Evolutionary conservation across 495 filamentous ascomycete species (phyloP).

Genomic region (Antarctomyces pellizariae): DNA sequence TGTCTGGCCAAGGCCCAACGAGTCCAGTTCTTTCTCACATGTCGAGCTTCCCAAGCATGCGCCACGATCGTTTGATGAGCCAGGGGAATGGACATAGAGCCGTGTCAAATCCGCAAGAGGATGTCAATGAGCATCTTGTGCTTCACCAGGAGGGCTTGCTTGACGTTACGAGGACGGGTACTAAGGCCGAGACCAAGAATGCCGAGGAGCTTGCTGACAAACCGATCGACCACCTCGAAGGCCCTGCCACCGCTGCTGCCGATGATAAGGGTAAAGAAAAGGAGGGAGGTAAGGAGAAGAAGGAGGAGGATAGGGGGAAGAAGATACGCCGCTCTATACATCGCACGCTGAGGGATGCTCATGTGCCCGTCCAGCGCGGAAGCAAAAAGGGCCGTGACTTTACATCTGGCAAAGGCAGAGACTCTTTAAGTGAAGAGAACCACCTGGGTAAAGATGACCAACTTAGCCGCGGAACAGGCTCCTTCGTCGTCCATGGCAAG

Average conservation of each 20-base stretch:
- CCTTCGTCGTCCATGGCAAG: conserved; percentile 92
- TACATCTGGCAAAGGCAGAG: conserved; percentile 30
- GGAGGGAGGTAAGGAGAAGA: conserved; percentile 14
- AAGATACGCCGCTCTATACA: conserved; percentile 79
- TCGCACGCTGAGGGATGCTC: conserved; percentile 69
- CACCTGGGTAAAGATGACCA: conserved; percentile 32
- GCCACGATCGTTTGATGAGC: no score
- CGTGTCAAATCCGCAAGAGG: conserved; percentile 10
- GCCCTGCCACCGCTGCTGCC: conserved; percentile 10
- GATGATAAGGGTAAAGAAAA: conserved; percentile 14
- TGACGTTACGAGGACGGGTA: conserved; percentile 6
- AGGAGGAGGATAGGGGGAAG: conserved; percentile 23
- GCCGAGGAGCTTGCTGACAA: no score
- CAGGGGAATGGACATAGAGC: conserved; percentile 11
- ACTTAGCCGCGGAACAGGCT: conserved; percentile 53
- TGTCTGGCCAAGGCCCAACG: conserved; percentile 4
- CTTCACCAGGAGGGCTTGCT: conserved; percentile 27
- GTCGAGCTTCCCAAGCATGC: conserved; percentile 6
- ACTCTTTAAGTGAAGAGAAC: conserved; percentile 40
- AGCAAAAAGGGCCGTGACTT: conserved; percentile 61
- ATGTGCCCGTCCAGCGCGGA: conserved; percentile 37
- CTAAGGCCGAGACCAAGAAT: conserved; percentile 4
- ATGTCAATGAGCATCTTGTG: conserved; percentile 24
- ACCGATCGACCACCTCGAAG: no score
- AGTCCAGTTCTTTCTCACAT: conserved; percentile 8